phyloP scores from a whole-genome alignment of 2,329 filamentous ascomycete genomes.

The Zymoseptoria pseudotritici region DNA sequence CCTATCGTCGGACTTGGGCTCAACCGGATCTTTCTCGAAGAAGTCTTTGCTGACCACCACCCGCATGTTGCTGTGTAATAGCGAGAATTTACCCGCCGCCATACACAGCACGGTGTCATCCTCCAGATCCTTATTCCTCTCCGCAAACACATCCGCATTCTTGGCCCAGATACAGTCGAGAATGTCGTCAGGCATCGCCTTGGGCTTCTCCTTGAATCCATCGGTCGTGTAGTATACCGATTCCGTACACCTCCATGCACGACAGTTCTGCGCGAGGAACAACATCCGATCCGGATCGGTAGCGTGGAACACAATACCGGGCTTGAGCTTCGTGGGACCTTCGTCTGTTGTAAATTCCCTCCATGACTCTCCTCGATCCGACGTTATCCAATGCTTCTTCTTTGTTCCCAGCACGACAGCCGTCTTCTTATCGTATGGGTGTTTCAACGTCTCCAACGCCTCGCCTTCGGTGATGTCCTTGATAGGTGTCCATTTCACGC shows the following conservation, averaged over 20 bases:
- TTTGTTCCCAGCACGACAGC: constrained; percentile 69
- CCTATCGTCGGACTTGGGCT: constrained; percentile 66
- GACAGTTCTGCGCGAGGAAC: constrained; percentile 52
- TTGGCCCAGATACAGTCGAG: constrained; percentile 84
- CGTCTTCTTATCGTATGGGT: constrained; percentile 68
- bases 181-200: constrained; percentile 60
- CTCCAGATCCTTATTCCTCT: constrained; percentile 58
- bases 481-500: constrained; percentile 64
- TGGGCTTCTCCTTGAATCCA: constrained; percentile 64
- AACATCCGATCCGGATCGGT: constrained; percentile 76
- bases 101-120: constrained; percentile 73
- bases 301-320: constrained; percentile 70
- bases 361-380: constrained; percentile 78
- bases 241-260: constrained; percentile 32
- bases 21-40: constrained; percentile 58
- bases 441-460: constrained; percentile 60
- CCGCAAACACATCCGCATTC: constrained; percentile 63
- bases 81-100: constrained; percentile 62
- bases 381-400: constrained; percentile 72
- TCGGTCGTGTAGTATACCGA: constrained; percentile 71
- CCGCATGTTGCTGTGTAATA: constrained; percentile 65
- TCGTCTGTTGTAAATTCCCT: constrained; percentile 58
- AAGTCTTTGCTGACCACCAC: constrained; percentile 76
- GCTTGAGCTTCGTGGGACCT: constrained; percentile 48
- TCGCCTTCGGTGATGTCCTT: constrained; percentile 57